Percentiles rank a stretch among this genome's conserved stretches.
Conservation (phyloP, 2,329 filamentous ascomycete genomes). For the Fusarium sterilihyphosum region DNA sequence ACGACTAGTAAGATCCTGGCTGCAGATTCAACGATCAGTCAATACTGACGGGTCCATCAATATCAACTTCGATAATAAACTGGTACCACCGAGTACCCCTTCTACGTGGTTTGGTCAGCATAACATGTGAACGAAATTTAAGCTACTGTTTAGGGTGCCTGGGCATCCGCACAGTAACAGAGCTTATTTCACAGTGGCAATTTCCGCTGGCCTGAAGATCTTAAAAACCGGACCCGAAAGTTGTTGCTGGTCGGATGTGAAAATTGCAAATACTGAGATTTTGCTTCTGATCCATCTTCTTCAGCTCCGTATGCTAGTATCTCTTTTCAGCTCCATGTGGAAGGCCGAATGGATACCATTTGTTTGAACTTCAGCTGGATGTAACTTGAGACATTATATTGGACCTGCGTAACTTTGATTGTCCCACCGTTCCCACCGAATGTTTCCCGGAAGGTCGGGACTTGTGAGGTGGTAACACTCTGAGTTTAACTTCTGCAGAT, state of each 20-base stretch:
- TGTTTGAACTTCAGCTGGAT: neutral
- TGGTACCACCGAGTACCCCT: neutral
- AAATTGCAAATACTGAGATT: neutral
- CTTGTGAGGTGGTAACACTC: neutral
- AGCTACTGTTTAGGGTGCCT: neutral
- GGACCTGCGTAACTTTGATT: neutral
- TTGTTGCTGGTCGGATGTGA: neutral
- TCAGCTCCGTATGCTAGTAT: neutral
- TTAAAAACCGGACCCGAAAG: neutral
- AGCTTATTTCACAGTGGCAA: neutral
- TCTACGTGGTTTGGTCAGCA: neutral
- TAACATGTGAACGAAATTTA: neutral
- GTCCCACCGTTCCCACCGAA: constrained; percentile 3
- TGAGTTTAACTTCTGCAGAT: constrained; percentile 1
- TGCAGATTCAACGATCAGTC: neutral
- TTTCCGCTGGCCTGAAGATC: neutral
- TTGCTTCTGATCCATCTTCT: neutral
- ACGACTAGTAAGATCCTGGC: constrained; percentile 1
- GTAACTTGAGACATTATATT: neutral
- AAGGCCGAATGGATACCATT: neutral
- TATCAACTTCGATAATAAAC: neutral
- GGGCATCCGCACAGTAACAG: neutral
- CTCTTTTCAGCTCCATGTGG: neutral
- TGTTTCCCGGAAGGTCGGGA: constrained; percentile 2
- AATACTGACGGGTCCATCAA: neutral